Evolutionary conservation across 2,329 filamentous ascomycete genomes (phyloP).

Genomic region (Xylariaceae sp.): DNA sequence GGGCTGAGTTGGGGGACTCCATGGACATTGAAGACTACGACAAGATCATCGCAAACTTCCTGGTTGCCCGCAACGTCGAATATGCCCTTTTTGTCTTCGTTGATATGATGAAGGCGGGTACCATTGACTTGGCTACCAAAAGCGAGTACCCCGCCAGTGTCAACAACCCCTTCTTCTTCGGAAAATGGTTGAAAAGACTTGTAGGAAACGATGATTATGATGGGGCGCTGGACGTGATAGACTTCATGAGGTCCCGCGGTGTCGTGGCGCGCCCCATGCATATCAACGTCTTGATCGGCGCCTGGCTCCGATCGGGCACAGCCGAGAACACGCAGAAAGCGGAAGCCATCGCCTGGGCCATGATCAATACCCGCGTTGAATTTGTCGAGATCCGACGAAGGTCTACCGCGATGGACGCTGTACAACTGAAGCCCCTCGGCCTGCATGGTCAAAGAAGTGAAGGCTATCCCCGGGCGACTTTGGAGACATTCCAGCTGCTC

Average conservation of each 20-base stretch:
- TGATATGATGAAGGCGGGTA: constrained; percentile 73
- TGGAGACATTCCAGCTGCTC: constrained; percentile 72
- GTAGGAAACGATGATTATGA: constrained; percentile 65
- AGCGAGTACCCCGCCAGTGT: constrained; percentile 39
- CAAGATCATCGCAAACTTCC: constrained; percentile 60
- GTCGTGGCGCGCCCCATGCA: constrained; percentile 65
- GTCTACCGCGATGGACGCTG: constrained; percentile 14
- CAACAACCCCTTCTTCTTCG: constrained; percentile 73
- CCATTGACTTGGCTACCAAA: constrained; percentile 38
- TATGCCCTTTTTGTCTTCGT: constrained; percentile 71
- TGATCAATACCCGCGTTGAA: constrained; percentile 63
- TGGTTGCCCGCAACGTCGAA: constrained; percentile 56
- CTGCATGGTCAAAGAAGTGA: constrained; percentile 2
- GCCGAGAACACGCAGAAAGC: constrained; percentile 50
- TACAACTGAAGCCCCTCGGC: constrained; percentile 17
- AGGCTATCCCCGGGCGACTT: constrained; percentile 51
- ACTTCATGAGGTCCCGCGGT: constrained; percentile 65
- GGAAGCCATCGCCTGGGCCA: constrained; percentile 64
- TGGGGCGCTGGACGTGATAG: constrained; percentile 64
- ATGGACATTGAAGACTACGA: constrained; percentile 74
- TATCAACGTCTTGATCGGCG: constrained; percentile 74
- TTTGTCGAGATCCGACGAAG: constrained; percentile 47
- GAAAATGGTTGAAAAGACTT: constrained; percentile 80
- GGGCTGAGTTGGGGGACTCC: constrained; percentile 47
- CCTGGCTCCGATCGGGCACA: constrained; percentile 61